Evolutionary conservation across 2,329 filamentous ascomycete species (phyloP).

Genomic region (Colletotrichum shisoi): DNA sequence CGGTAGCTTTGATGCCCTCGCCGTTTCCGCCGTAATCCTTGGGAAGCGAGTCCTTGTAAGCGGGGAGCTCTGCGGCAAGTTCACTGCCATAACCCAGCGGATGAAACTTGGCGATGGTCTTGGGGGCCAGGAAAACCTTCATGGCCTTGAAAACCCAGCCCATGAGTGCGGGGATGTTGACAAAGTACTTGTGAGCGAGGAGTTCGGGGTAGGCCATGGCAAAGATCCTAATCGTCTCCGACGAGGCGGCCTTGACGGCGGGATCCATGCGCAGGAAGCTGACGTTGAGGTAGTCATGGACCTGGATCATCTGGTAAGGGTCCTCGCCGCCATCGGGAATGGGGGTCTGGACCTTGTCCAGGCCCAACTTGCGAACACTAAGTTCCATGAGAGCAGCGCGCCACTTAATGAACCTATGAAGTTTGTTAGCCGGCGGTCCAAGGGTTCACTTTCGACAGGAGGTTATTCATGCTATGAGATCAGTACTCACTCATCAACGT

Average conservation of each 20-base stretch:
- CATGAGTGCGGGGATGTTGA: constrained; percentile 92
- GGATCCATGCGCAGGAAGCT: constrained; percentile 86
- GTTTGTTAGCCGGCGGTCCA: constrained; percentile 3
- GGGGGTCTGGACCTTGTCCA: constrained; percentile 71
- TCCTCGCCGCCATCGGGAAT: constrained; percentile 79
- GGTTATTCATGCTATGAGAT: background rate
- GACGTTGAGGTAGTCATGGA: constrained; percentile 91
- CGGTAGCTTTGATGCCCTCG: constrained; percentile 50
- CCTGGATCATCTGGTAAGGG: constrained; percentile 88
- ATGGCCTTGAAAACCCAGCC: constrained; percentile 81
- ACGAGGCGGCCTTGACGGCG: constrained; percentile 66
- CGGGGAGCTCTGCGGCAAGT: constrained; percentile 67
- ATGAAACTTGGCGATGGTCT: constrained; percentile 81
- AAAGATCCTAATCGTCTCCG: constrained; percentile 83
- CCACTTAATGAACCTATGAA: constrained; percentile 82
- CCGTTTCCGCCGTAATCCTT: constrained; percentile 81
- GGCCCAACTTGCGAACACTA: constrained; percentile 75
- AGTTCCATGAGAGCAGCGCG: constrained; percentile 90
- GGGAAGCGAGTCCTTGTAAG: constrained; percentile 71
- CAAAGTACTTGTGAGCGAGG: constrained; percentile 86
- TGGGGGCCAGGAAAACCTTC: constrained; percentile 76
- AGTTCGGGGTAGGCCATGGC: constrained; percentile 88
- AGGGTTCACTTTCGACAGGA: background rate
- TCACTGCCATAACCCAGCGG: constrained; percentile 76
- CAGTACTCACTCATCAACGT: constrained; percentile 75